Evolutionary conservation across 306 rosid genomes (phyloP), one percentile per base, ranked within the genome.

Genomic region (Chamaecrista fasciculata): DNA sequence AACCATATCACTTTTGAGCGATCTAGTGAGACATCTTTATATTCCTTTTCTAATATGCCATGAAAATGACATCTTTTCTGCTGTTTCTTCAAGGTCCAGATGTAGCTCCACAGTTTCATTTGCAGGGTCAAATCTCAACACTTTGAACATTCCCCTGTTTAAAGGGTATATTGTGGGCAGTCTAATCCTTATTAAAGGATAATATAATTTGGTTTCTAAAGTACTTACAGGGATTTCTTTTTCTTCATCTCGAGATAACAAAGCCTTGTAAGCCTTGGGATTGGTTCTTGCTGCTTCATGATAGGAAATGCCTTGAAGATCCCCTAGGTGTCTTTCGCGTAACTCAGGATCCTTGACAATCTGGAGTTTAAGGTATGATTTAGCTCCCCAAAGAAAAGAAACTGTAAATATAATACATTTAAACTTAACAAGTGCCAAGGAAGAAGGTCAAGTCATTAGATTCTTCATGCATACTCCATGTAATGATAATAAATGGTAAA

Each of bases 281-380:
- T 71, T 73, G 47, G 70, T 37, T 79, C 63, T 76, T 57, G 81
- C 81, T 8, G 83, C 74, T 64, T 88, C 97, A 14, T 62, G 79
- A 26, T 28, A 49, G 62, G 76, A 74, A 58, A 77, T 73, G 64
- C 97, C 97, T 80, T 94, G 98, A 76, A 94, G 94, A 67, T 86
- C 89, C 71, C 97, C 98, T 18, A 88, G 78, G 77, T 94, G 76
- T 78, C 98, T 82, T 76, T 94, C 95, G 61, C 97, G 83, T 74
- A 94, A 65, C 52, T 77, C 86, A 78, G 81, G 71, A 77, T 94
- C 95, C 78, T 72, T 81, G 79, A 81, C 72, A 70, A 93, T 92
- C 97, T 90, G 81, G 67, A 78, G 67, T 76, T 66, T 67, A 25
- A 47, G 44, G 48, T 48, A 42, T 49, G 47, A 52, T 34, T 14